Conservation (phyloP, 176 grass and related monocot genomes). For the Triticum turgidum region DNA sequence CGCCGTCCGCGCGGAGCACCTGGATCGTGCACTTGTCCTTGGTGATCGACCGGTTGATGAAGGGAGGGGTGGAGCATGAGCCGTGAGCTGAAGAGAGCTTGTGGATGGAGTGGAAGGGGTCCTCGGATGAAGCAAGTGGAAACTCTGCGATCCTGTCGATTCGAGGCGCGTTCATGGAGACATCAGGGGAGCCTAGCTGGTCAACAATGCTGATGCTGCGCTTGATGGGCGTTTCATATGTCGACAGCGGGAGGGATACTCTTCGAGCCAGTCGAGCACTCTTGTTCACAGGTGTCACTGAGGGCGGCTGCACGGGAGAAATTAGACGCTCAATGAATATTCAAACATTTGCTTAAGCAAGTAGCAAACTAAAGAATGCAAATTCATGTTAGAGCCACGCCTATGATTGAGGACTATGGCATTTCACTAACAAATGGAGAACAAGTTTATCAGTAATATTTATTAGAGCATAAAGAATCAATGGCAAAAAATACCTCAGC, state of each 20-base stretch:
- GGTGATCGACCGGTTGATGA: constrained; percentile 74
- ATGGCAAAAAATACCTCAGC: constrained; percentile 52
- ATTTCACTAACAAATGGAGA: constrained; percentile 1
- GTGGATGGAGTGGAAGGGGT: constrained; percentile 48
- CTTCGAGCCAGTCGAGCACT: constrained; percentile 36
- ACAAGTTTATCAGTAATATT: not conserved
- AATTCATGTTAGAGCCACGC: not conserved
- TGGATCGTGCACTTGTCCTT: constrained; percentile 95
- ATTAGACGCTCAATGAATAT: not conserved
- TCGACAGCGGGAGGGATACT: constrained; percentile 63
- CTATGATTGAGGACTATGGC: not conserved
- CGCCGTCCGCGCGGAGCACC: constrained; percentile 45
- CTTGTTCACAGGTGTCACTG: constrained; percentile 30
- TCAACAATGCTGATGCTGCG: constrained; percentile 49
- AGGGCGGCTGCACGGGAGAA: constrained; percentile 20
- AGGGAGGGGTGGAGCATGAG: constrained; percentile 54
- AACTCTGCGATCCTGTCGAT: constrained; percentile 94
- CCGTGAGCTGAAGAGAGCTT: constrained; percentile 27
- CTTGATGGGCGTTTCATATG: constrained; percentile 38
- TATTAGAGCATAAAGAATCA: not conserved
- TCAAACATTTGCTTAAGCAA: not conserved
- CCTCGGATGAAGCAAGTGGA: constrained; percentile 64
- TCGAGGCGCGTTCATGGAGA: constrained; percentile 80
- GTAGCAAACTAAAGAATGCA: not conserved
- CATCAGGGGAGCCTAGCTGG: constrained; percentile 54